Evolutionary conservation across 495 filamentous ascomycete genomes (phyloP).

Genomic region (Darksidea phi): DNA sequence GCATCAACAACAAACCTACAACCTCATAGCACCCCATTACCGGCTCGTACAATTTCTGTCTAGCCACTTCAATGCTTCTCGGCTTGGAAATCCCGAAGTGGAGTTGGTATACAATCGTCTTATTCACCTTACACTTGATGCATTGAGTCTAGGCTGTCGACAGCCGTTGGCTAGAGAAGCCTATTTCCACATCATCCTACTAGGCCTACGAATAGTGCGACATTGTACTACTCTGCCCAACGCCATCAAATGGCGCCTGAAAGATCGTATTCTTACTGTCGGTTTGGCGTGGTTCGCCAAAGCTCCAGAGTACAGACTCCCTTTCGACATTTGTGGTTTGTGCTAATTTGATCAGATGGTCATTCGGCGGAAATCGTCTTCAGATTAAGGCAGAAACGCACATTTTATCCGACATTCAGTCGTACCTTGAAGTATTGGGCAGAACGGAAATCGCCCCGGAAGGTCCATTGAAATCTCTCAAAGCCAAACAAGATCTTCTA

Average conservation of each 20-base stretch:
- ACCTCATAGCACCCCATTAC: slow-evolving; percentile 79
- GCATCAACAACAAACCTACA: slow-evolving; percentile 72
- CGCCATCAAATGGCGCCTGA: slow-evolving; percentile 68
- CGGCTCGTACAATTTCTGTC: slow-evolving; percentile 83
- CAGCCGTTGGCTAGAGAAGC: slow-evolving; percentile 90
- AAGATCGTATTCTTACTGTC: slow-evolving; percentile 82
- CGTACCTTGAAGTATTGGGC: slow-evolving; percentile 57
- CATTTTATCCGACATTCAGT: slow-evolving; percentile 72
- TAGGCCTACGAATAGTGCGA: slow-evolving; percentile 73
- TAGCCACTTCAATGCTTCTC: slow-evolving; percentile 89
- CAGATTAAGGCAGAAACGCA: slow-evolving; percentile 91
- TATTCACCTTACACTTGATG: slow-evolving; percentile 69
- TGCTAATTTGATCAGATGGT: slow-evolving; percentile 60
- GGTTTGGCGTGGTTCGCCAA: slow-evolving; percentile 84
- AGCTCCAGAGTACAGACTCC: slow-evolving; percentile 57
- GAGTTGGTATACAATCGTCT: slow-evolving; percentile 78
- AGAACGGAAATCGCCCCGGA: slow-evolving; percentile 55
- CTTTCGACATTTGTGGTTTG: not conserved
- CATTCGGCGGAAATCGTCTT: slow-evolving; percentile 88
- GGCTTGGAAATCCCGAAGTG: slow-evolving; percentile 73
- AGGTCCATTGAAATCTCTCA: slow-evolving; percentile 62
- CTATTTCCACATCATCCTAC: slow-evolving; percentile 80
- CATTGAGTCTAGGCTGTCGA: slow-evolving; percentile 63
- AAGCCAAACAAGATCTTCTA: slow-evolving; percentile 77
- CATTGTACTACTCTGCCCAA: slow-evolving; percentile 63